phyloP scores from a whole-genome alignment of 2,329 filamentous ascomycete species.

The Aschersonia sp. region DNA sequence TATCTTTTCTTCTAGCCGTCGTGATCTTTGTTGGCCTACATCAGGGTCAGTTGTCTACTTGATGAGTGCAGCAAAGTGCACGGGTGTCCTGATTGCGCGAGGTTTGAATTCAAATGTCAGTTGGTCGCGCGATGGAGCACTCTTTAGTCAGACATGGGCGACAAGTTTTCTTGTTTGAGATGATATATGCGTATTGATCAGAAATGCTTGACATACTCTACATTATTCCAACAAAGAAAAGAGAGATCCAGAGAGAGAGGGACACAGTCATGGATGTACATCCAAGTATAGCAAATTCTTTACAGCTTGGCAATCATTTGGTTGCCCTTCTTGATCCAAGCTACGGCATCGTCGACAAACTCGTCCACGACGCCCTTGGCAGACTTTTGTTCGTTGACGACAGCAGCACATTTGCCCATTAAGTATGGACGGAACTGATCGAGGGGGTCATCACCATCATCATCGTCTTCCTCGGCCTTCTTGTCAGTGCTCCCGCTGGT shows the following conservation, averaged over 20 bases:
- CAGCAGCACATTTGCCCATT: slow-evolving; percentile 94
- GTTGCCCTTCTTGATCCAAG: slow-evolving; percentile 53
- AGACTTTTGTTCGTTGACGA: slow-evolving; percentile 82
- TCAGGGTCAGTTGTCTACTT: too few relatives aligned
- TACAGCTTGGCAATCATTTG: slow-evolving; percentile 60
- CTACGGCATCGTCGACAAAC: slow-evolving; percentile 71
- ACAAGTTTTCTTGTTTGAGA: not conserved
- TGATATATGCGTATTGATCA: not conserved
- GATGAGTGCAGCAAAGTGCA: too few relatives aligned
- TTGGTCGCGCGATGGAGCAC: too few relatives aligned
- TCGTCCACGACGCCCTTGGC: slow-evolving; percentile 92
- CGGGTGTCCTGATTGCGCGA: too few relatives aligned
- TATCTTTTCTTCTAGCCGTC: too few relatives aligned
- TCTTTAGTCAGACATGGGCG: too few relatives aligned
- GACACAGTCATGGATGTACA: not conserved
- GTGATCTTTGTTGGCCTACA: too few relatives aligned
- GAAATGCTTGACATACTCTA: slow-evolving; percentile 9
- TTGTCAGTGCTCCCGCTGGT: slow-evolving; percentile 53
- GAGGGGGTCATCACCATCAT: slow-evolving; percentile 71
- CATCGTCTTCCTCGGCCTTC: slow-evolving; percentile 53
- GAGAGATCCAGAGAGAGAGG: not conserved
- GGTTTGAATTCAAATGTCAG: too few relatives aligned
- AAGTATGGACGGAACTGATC: slow-evolving; percentile 84
- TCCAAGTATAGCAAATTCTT: slow-evolving; percentile 4
- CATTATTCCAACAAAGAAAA: slow-evolving; percentile 6